Evolutionary conservation across 2,329 filamentous ascomycete genomes (phyloP), one percentile per base, ranked within the genome.

Genomic region (Podosphaera xanthii): DNA sequence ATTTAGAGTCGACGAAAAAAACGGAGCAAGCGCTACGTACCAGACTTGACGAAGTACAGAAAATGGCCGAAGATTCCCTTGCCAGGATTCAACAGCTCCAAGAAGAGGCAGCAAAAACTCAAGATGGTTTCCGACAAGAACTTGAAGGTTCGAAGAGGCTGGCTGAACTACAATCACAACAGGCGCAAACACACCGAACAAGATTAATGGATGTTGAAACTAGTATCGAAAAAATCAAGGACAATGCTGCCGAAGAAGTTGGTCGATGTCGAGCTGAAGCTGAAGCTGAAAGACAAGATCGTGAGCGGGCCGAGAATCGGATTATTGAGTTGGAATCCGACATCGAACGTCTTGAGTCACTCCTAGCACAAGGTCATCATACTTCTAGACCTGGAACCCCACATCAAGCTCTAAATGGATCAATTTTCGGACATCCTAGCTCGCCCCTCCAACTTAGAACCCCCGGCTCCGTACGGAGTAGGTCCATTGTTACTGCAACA

Each of bases 121-220:
- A 94, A 62, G 86, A 96, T 69, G 84, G 84, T 61, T 94, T 92
- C 75, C 82, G 84, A 65, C 83, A 90, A 59, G 90, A 97, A 69
- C 76, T 95, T 6, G 88, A 94, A 63, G 84, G 84, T 62, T 82
- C 86, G 34, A 82, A 81, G 60, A 81, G 92, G 52, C 77, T 98
- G 30, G 86, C 89, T 2, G 84, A 95, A 62, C 78, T 94, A 68
- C 87, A 87, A 64, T 79, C 87, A 60, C 83, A 90, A 67, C 82
- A 86, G 58, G 82, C 84, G 38, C 77, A 84, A 60, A 87, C 84
- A 12, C 81, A 86, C 65, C 81, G 82, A 67, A 79, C 81, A 60
- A 80, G 85, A 56, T 73, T 89, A 12, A 79, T 82, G 61, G 84
- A 88, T 57, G 75, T 90, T 34, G 82, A 87, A 67, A 74, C 75